These are phyloP conservation scores for Hypomontagnella submonticulosa DNA, from an alignment of 495 filamentous ascomycete species.

Conservation along the genomic window DNA sequence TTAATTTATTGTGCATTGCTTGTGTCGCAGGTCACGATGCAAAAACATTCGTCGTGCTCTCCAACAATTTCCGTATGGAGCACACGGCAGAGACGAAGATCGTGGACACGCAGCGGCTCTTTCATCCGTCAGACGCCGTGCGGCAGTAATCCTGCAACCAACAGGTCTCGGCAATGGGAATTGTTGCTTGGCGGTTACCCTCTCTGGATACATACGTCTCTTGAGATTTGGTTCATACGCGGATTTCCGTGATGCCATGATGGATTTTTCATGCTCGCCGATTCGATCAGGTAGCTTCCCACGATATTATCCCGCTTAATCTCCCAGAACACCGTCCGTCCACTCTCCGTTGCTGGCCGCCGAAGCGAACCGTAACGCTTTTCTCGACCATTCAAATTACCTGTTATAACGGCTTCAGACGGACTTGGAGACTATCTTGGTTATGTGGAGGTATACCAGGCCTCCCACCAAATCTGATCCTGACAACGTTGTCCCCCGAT, in stretches of 20 bases:
- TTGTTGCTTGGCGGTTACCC: constrained; percentile 2
- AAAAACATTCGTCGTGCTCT: constrained; percentile 1
- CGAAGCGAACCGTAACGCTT: neutral
- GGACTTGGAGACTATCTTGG: neutral
- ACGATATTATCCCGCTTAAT: constrained; percentile 24
- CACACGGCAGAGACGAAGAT: constrained; percentile 21
- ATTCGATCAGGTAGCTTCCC: constrained; percentile 11
- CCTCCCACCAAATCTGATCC: neutral
- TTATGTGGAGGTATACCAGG: neutral
- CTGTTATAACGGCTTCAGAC: neutral
- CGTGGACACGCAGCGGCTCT: neutral
- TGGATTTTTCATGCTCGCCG: neutral
- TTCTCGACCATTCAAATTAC: neutral
- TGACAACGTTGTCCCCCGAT: neutral
- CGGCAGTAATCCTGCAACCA: constrained; percentile 7
- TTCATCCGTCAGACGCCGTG: constrained; percentile 8
- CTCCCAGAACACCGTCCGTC: constrained; percentile 2
- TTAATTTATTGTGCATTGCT: constrained; percentile 27
- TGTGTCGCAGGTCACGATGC: constrained; percentile 8
- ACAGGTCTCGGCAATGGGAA: neutral
- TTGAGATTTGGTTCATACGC: neutral
- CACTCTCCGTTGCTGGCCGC: neutral
- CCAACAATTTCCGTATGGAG: constrained; percentile 5
- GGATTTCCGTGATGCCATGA: constrained; percentile 2
- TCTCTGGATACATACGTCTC: constrained; percentile 9